Evolutionary conservation across 2,329 filamentous ascomycete genomes (phyloP), one percentile per base, ranked within the genome.

Genomic region (Colletotrichum magnum): DNA sequence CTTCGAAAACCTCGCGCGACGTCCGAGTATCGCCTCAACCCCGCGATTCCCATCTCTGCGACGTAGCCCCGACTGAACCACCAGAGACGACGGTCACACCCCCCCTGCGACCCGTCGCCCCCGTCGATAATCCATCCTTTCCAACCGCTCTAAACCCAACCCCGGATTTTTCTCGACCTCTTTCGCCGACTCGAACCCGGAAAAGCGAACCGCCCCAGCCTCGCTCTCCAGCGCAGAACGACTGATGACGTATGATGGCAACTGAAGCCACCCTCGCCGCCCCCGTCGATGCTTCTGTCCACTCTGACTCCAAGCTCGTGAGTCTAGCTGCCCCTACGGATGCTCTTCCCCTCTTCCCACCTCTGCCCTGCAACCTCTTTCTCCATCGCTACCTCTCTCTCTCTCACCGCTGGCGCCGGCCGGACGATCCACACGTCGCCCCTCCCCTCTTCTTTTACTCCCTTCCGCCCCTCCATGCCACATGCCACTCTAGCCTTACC

Each of bases 211-310:
- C 73, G 65, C 71, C 70, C 73, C 65, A 78, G 76, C 74, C 76
- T 78, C 77, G 77, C 75, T 72, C 70, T 70, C 63, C 57, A 60
- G 63, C 63, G 45, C 50, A 61, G 67, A 66, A 56, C 67, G 59
- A 68, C 75, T 78, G 78, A 83, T 81, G 80, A 85, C 87, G 87
- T 86, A 90, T 88, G 87, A 90, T 90, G 88, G 88, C 87, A 85
- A 87, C 87, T 85, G 88, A 88, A 86, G 84, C 85, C 83, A 83
- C 84, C 78, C 81, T 83, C 79, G 81, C 85, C 77, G 85, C 81
- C 81, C 81, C 83, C 80, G 84, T 84, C 80, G 85, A 87, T 85
- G 85, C 84, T 82, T 82, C 84, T 82, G 79, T 82, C 78, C 81
- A 82, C 76, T 79, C 82, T 76, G 80, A 83, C 74, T 75, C 81